phyloP scores from a whole-genome alignment of 805 yeast species.

The Candida oleophila region DNA sequence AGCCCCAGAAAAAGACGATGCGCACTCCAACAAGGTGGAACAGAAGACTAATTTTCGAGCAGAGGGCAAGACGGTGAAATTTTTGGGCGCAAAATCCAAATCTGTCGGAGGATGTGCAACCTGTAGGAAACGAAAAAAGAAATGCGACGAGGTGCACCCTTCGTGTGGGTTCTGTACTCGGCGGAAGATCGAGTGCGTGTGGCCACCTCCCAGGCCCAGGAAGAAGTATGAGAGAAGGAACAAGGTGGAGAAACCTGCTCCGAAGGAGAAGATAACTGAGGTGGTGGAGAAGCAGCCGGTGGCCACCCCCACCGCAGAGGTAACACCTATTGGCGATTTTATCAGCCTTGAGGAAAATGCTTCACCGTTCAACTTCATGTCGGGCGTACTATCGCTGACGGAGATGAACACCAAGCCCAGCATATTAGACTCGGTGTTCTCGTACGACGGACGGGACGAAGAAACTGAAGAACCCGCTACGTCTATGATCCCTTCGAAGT shows the following conservation, averaged over 20 bases:
- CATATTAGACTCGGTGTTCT: background rate
- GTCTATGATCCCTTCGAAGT: background rate
- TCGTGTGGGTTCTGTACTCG: constrained; percentile 45
- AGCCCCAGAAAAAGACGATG: background rate
- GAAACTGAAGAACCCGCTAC: background rate
- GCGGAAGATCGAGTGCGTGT: constrained; percentile 42
- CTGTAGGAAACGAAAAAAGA: constrained; percentile 62
- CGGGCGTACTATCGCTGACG: background rate
- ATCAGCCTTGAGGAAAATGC: background rate
- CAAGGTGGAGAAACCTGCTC: background rate
- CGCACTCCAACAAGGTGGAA: background rate
- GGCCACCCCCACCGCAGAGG: too few relatives aligned
- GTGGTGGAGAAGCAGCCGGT: too few relatives aligned
- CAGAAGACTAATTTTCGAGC: background rate
- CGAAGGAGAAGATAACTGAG: too few relatives aligned
- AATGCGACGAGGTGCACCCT: constrained; percentile 54
- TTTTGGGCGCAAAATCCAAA: background rate
- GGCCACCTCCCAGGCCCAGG: constrained; percentile 25
- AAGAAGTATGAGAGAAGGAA: constrained; percentile 1
- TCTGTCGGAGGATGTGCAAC: constrained; percentile 47
- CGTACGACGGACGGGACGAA: background rate
- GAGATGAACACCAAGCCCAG: background rate
- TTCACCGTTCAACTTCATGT: background rate
- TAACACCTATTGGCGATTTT: background rate
- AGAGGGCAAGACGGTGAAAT: background rate